A percentile compares a stretch with the other conserved stretches of the same genome.
Evolutionary conservation across 768 basidiomycete genomes (phyloP).

Genomic region (Pulveroboletus sp.): DNA sequence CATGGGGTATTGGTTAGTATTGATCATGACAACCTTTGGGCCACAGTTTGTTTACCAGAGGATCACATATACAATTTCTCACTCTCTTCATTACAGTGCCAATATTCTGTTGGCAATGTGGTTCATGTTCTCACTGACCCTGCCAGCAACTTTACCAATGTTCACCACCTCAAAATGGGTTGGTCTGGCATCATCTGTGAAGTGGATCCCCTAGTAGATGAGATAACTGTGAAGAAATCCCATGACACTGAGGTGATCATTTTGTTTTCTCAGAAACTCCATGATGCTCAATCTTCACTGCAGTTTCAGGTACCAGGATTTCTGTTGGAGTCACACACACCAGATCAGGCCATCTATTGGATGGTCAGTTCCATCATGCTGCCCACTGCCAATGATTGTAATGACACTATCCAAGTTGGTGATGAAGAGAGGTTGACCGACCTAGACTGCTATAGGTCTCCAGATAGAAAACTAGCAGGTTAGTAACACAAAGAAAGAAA

Average conservation of each 20-base stretch:
- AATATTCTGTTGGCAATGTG: not conserved
- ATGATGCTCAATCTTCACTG: too few species aligned
- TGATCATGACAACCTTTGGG: too few species aligned
- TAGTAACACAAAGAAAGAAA: too few species aligned
- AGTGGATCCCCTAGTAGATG: accelerated
- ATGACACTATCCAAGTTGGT: not conserved
- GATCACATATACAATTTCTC: too few species aligned
- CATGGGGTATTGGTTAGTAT: too few species aligned
- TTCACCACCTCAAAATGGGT: not conserved
- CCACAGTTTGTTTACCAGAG: too few species aligned
- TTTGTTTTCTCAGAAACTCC: not conserved
- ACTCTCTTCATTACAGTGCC: not conserved
- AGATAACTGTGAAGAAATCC: not conserved
- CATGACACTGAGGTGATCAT: not conserved
- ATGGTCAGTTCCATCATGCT: not conserved
- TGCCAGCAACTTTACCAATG: not conserved
- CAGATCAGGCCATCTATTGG: not conserved
- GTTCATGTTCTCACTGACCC: not conserved
- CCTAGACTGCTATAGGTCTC: too few species aligned
- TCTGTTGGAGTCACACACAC: not conserved
- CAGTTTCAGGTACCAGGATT: not conserved
- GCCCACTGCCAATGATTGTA: not conserved
- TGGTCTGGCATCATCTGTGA: not conserved
- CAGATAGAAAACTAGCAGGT: too few species aligned
- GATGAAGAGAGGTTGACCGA: too few species aligned